phyloP scores from a whole-genome alignment of 2,329 filamentous ascomycete genomes.

The Talaromyces piceae region DNA sequence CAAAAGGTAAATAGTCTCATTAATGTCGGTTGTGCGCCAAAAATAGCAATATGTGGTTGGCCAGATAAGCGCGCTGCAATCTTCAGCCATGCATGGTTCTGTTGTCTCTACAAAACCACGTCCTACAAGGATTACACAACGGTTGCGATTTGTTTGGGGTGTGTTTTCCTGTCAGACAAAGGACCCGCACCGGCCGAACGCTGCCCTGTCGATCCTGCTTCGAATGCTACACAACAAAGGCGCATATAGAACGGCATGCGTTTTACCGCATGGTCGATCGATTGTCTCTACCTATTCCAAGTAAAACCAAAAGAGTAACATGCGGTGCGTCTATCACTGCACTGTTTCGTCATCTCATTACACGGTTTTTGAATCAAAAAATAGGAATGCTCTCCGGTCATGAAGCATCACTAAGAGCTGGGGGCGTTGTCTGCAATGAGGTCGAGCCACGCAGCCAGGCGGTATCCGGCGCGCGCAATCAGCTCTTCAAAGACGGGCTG shows the following conservation, averaged over 20 bases:
- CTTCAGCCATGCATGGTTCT: too few relatives aligned
- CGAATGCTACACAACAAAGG: too few relatives aligned
- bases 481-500: slow-evolving; percentile 59
- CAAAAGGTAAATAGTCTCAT: background rate
- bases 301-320: background rate
- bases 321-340: background rate
- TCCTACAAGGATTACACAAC: too few relatives aligned
- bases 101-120: too few relatives aligned
- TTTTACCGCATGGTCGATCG: background rate
- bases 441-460: slow-evolving; percentile 43
- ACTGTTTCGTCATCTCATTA: background rate
- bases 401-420: background rate
- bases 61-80: too few relatives aligned
- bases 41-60: too few relatives aligned
- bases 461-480: slow-evolving; percentile 61
- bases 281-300: background rate
- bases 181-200: too few relatives aligned
- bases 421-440: background rate
- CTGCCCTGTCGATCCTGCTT: too few relatives aligned
- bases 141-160: too few relatives aligned
- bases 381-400: too few relatives aligned
- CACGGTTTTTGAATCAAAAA: background rate
- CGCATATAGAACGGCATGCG: background rate
- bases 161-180: too few relatives aligned
- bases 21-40: too few relatives aligned